Evolutionary conservation across 331 rosid genomes (phyloP).

Genomic region (Dryas integrifolia): DNA sequence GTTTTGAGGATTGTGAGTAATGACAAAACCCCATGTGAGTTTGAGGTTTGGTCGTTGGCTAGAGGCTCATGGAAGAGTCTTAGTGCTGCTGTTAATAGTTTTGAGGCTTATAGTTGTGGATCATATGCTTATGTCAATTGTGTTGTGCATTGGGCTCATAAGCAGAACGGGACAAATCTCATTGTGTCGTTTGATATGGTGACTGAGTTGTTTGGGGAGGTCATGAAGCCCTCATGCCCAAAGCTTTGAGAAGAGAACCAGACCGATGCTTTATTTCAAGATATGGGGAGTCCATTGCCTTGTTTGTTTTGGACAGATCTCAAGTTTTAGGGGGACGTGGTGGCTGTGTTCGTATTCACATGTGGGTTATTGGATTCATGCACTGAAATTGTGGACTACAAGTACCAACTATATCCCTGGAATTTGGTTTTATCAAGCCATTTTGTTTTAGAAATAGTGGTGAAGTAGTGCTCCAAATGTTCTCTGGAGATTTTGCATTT

Average conservation of each 20-base stretch:
- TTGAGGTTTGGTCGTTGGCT: not conserved
- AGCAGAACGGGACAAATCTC: not conserved
- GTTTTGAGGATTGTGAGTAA: not conserved
- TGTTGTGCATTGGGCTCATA: not conserved
- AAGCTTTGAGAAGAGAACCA: not conserved
- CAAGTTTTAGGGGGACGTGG: not conserved
- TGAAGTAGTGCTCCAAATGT: not conserved
- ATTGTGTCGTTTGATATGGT: not conserved
- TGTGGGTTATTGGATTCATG: not conserved
- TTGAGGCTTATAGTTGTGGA: too few species aligned
- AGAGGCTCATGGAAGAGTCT: not conserved
- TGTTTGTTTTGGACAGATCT: not conserved
- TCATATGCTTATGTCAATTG: not conserved
- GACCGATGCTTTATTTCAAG: not conserved
- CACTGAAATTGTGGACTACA: not conserved
- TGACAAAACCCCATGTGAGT: not conserved
- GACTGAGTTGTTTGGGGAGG: not conserved
- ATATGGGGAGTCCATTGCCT: not conserved
- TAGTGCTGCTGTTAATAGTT: too few species aligned
- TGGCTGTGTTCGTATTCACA: not conserved
- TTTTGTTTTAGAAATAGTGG: not conserved
- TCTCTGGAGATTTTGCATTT: not conserved
- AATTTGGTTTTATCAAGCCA: not conserved
- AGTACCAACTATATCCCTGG: not conserved
- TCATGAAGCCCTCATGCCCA: not conserved